Percentiles rank a stretch among this genome's conserved stretches.
phyloP scores from a whole-genome alignment of 352 stramenopile genomes.

The Globisporangium apiculatum region DNA sequence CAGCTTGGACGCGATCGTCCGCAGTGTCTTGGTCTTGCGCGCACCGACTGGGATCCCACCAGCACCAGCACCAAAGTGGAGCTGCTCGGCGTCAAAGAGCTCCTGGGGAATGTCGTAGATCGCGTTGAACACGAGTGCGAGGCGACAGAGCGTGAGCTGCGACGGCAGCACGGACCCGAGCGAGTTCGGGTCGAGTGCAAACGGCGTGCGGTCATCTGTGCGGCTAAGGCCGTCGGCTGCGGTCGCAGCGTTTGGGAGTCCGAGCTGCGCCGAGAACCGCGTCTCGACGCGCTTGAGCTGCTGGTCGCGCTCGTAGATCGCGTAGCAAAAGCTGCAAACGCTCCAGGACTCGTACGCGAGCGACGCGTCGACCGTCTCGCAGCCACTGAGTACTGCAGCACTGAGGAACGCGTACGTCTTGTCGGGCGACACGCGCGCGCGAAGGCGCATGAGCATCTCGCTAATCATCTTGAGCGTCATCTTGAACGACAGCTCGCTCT shows the following conservation, averaged over 20 bases:
- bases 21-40: slow-evolving; percentile 14
- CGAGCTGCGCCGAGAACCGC: slow-evolving; percentile 48
- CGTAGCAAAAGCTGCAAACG: slow-evolving; percentile 80
- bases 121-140: slow-evolving; percentile 71
- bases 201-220: slow-evolving; percentile 32
- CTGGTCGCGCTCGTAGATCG: slow-evolving; percentile 80
- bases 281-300: slow-evolving; percentile 62
- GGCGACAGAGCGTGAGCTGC: slow-evolving; percentile 68
- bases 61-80: slow-evolving; percentile 11
- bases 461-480: slow-evolving; percentile 88
- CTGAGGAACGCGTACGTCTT: slow-evolving; percentile 45
- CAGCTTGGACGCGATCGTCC: slow-evolving; percentile 26
- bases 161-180: slow-evolving; percentile 35
- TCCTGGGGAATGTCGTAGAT: slow-evolving; percentile 80
- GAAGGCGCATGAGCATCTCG: slow-evolving; percentile 68
- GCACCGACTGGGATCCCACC: slow-evolving; percentile 10
- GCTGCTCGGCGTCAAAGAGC: slow-evolving; percentile 60
- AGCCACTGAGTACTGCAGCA: slow-evolving; percentile 21
- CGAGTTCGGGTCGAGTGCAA: slow-evolving; percentile 37
- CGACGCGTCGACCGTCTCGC: slow-evolving; percentile 36
- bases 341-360: slow-evolving; percentile 82
- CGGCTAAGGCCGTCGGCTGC: slow-evolving; percentile 35
- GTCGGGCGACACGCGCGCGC: slow-evolving; percentile 39
- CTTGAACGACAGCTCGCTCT: slow-evolving; percentile 75
- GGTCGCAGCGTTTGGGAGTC: slow-evolving; percentile 28